phyloP scores from a whole-genome alignment of 2,329 filamentous ascomycete genomes.

The Knufia petricola region DNA sequence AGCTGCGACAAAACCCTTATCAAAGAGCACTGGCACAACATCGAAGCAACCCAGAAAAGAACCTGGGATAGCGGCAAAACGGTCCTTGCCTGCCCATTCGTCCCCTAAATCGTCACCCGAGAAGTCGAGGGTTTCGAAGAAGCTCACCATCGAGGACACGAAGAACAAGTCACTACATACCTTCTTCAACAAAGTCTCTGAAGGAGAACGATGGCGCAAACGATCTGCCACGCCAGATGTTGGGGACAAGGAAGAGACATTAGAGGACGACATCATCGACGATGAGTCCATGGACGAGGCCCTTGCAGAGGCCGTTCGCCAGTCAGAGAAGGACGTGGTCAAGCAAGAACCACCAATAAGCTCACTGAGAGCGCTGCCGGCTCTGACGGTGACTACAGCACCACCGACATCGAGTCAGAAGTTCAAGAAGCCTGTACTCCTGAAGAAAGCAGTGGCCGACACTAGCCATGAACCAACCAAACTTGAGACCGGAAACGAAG shows the following conservation, averaged over 20 bases:
- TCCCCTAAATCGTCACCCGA: slow-evolving; percentile 27
- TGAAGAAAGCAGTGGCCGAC: slow-evolving; percentile 8
- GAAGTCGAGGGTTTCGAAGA: slow-evolving; percentile 24
- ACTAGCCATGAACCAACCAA: slow-evolving; percentile 3
- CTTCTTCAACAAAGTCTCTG: slow-evolving; percentile 33
- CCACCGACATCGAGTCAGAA: slow-evolving; percentile 19
- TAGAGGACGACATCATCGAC: slow-evolving; percentile 26
- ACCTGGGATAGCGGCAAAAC: slow-evolving; percentile 8
- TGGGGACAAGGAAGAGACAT: slow-evolving; percentile 14
- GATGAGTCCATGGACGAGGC: slow-evolving; percentile 30
- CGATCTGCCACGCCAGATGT: slow-evolving; percentile 23
- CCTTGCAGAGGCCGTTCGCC: slow-evolving; percentile 26
- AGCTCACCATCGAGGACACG: slow-evolving; percentile 6
- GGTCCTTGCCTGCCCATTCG: slow-evolving; percentile 9
- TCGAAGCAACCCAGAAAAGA: not conserved
- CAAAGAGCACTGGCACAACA: not conserved
- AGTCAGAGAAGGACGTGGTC: slow-evolving; percentile 3
- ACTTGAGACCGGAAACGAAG: slow-evolving; percentile 39
- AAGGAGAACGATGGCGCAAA: slow-evolving; percentile 32
- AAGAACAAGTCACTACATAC: slow-evolving; percentile 30
- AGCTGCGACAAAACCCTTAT: not conserved
- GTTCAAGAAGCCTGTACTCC: slow-evolving; percentile 13
- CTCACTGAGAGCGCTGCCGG: slow-evolving; percentile 10
- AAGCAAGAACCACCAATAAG: not conserved
- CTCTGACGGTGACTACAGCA: slow-evolving; percentile 8